Percentiles rank a stretch among this genome's conserved stretches.
phyloP scores from a whole-genome alignment of 257 asterid species.

The Penstemon newberryi region DNA sequence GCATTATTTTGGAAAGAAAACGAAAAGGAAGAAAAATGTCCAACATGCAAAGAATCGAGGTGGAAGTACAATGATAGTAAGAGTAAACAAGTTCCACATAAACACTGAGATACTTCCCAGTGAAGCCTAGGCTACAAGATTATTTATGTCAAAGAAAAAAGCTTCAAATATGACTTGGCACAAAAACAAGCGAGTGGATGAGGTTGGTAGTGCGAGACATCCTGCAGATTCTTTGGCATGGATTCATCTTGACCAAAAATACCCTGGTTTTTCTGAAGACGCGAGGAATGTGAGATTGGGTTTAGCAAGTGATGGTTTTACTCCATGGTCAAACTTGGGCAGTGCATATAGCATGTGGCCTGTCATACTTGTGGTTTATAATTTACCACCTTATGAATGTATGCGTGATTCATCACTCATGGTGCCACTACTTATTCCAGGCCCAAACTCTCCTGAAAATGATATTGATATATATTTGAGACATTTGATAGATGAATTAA shows the following conservation, averaged over 20 bases:
- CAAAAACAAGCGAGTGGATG: not conserved
- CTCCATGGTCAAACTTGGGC: not conserved
- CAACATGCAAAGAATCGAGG: too few relatives aligned
- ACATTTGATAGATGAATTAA: not conserved
- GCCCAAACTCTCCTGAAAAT: not conserved
- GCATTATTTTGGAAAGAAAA: too few relatives aligned
- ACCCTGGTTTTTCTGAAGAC: not conserved
- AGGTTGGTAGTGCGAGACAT: not conserved
- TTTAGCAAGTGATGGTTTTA: not conserved
- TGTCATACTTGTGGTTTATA: not conserved
- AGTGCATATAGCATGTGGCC: constrained; percentile 3
- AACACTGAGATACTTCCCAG: not conserved
- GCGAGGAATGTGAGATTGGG: not conserved
- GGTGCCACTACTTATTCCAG: not conserved
- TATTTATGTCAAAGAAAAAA: not conserved
- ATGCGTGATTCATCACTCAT: not conserved
- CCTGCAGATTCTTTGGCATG: not conserved
- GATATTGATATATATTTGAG: not conserved
- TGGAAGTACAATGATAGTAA: too few relatives aligned
- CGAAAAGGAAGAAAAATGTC: too few relatives aligned
- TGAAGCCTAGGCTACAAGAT: not conserved
- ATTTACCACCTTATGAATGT: not conserved
- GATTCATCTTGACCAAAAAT: not conserved
- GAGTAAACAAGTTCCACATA: too few relatives aligned
- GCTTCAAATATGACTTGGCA: not conserved